Conservation (phyloP, 2,329 filamentous ascomycete genomes). For the Alternaria gaisen region DNA sequence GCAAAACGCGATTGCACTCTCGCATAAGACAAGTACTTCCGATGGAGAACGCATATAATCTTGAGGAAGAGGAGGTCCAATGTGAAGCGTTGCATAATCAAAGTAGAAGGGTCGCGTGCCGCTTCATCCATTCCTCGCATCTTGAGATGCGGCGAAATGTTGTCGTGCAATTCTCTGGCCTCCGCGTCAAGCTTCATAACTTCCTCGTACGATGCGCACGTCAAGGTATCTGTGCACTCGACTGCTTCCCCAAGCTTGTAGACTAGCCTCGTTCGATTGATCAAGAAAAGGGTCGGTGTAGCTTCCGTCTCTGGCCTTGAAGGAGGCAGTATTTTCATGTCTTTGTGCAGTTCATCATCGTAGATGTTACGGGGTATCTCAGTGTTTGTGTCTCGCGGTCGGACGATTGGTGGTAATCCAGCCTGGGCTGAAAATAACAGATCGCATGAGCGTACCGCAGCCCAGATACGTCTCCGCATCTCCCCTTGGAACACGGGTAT, state of each 20-base stretch:
- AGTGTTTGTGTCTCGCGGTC: constrained; percentile 77
- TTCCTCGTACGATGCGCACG: constrained; percentile 69
- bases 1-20: constrained; percentile 78
- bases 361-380: constrained; percentile 79
- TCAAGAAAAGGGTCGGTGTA: constrained; percentile 81
- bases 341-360: constrained; percentile 79
- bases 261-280: constrained; percentile 74
- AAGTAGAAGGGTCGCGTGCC: constrained; percentile 71
- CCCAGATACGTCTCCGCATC: constrained; percentile 71
- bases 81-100: constrained; percentile 83
- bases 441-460: constrained; percentile 76
- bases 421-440: constrained; percentile 80
- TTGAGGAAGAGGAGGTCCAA: constrained; percentile 89
- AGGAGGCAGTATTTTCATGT: constrained; percentile 72
- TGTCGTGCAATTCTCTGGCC: constrained; percentile 65
- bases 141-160: constrained; percentile 81
- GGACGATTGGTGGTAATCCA: constrained; percentile 70
- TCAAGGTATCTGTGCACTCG: constrained; percentile 69
- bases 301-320: constrained; percentile 73
- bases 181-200: constrained; percentile 68
- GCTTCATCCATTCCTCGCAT: constrained; percentile 78
- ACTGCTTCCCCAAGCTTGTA: constrained; percentile 76
- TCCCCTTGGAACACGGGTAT: constrained; percentile 80
- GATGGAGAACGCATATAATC: constrained; percentile 86
- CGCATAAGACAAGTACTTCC: constrained; percentile 83